Conservation (phyloP, 805 yeast genomes). For the Saccharomycopsis sp. region DNA sequence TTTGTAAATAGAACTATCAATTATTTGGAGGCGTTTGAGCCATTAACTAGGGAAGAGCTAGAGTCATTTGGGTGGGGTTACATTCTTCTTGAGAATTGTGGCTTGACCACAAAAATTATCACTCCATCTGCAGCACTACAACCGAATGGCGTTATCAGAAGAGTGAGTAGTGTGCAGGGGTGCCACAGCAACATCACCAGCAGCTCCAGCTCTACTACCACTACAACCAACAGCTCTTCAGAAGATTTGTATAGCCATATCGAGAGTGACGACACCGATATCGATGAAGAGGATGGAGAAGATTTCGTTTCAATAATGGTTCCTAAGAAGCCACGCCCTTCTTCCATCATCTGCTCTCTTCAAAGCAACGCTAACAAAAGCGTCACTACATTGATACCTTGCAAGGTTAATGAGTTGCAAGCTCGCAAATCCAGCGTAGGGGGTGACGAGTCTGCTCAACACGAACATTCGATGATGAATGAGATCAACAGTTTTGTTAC, state of each 20-base stretch:
- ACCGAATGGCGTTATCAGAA: background rate
- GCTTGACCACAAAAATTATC: background rate
- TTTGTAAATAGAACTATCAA: constrained; percentile 8
- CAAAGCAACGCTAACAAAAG: background rate
- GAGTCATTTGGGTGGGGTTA: constrained; percentile 10
- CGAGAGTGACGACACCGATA: background rate
- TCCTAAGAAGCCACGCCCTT: background rate
- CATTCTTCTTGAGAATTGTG: constrained; percentile 11
- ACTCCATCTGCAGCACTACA: background rate
- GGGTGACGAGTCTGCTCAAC: background rate
- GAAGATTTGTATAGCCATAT: background rate
- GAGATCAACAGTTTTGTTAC: background rate
- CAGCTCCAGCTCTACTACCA: background rate
- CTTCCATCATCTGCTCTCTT: background rate
- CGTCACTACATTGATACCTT: background rate
- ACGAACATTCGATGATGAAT: background rate
- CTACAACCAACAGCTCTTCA: background rate
- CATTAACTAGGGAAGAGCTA: constrained; percentile 6
- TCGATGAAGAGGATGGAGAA: background rate
- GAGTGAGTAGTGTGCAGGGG: background rate
- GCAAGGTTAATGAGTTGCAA: background rate
- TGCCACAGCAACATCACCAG: background rate
- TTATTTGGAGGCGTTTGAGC: constrained; percentile 11
- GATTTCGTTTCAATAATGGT: background rate
- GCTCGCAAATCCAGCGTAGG: background rate